Evolutionary conservation across 2,329 filamentous ascomycete genomes (phyloP).

Genomic region (Alternaria gansuensis): DNA sequence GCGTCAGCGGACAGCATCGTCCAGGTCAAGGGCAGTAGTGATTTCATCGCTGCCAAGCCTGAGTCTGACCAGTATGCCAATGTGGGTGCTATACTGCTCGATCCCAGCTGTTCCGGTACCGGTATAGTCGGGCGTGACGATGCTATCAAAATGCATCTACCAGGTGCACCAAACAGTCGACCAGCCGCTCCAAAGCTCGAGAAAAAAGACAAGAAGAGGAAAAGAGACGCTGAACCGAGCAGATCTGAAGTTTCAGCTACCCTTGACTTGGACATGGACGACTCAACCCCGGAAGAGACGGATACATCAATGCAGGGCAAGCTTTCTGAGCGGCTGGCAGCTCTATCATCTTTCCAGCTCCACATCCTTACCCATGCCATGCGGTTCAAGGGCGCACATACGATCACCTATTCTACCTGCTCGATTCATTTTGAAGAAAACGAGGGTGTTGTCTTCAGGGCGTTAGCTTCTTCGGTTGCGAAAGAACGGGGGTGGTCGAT

Average conservation of each 20-base stretch:
- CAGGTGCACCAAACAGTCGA: conserved; percentile 20
- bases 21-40: conserved; percentile 74
- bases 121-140: conserved; percentile 92
- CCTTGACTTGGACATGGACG: conserved; percentile 40
- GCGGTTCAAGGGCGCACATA: conserved; percentile 70
- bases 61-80: conserved; percentile 66
- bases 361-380: conserved; percentile 85
- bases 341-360: conserved; percentile 83
- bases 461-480: conserved; percentile 74
- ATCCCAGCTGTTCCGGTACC: conserved; percentile 95
- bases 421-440: conserved; percentile 90
- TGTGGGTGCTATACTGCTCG: conserved; percentile 85
- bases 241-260: conserved; percentile 21
- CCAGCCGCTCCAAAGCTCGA: conserved; percentile 35
- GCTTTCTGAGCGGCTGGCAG: conserved; percentile 67
- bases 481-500: conserved; percentile 77
- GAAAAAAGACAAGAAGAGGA: conserved; percentile 48
- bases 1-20: conserved; percentile 76
- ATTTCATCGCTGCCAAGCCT: conserved; percentile 83
- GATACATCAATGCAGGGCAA: conserved; percentile 51
- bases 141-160: conserved; percentile 70
- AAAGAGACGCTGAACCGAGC: conserved; percentile 31
- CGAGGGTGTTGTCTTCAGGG: conserved; percentile 79
- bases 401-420: conserved; percentile 92
- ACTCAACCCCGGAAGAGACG: conserved; percentile 53